Evolutionary conservation across 2,329 filamentous ascomycete genomes (phyloP).

Genomic region (Berkeleyomyces basicola): DNA sequence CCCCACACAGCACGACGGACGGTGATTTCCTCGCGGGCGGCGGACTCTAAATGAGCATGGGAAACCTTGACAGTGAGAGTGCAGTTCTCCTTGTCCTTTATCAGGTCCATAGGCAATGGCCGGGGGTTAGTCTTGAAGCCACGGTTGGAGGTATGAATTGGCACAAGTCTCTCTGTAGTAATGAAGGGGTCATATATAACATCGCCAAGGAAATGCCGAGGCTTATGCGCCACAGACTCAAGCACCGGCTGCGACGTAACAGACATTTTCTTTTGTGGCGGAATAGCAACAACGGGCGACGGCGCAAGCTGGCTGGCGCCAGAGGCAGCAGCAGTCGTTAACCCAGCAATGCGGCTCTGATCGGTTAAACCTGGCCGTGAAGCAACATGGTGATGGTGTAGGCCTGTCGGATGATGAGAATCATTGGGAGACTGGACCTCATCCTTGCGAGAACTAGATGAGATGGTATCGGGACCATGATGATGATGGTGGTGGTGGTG

Average conservation of each 20-base stretch:
- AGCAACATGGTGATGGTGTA: conserved; percentile 36
- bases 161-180: conserved; percentile 32
- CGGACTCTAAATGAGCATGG: conserved; percentile 52
- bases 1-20: conserved; percentile 72
- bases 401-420: conserved; percentile 5
- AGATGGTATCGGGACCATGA: conserved; percentile 35
- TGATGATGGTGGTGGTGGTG: conserved; percentile 37
- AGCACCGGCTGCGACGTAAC: conserved; percentile 56
- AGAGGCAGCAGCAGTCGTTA: neutral
- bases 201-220: conserved; percentile 68
- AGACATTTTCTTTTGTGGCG: conserved; percentile 46
- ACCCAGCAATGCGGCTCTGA: neutral
- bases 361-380: conserved; percentile 17
- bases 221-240: conserved; percentile 50
- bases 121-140: conserved; percentile 42
- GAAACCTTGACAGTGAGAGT: conserved; percentile 80
- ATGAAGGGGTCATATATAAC: conserved; percentile 63
- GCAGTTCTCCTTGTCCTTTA: conserved; percentile 66
- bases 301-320: conserved; percentile 18
- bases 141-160: conserved; percentile 24
- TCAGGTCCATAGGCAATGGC: conserved; percentile 57
- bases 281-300: conserved; percentile 27
- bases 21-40: conserved; percentile 69
- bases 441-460: neutral
- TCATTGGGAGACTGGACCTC: neutral